Evolutionary conservation across 139 green algal genomes (phyloP).

Genomic region (Chloropicon primus): DNA sequence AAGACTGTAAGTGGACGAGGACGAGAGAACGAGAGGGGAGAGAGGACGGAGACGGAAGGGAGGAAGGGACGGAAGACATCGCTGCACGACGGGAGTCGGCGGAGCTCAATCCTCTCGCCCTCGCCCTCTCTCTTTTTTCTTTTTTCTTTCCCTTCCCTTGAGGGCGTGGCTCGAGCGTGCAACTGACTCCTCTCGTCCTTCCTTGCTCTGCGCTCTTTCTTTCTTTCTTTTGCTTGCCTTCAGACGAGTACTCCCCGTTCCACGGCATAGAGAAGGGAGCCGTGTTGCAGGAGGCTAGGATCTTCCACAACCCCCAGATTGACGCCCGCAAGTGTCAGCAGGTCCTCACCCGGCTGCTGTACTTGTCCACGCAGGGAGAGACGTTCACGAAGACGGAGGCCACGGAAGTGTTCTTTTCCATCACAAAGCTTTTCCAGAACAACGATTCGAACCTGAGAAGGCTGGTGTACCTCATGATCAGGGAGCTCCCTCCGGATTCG

Average conservation of each 20-base stretch:
- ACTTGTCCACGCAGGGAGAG: constrained; percentile 93
- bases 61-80: too few species aligned
- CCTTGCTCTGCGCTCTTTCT: not conserved
- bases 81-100: too few species aligned
- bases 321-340: constrained; percentile 84
- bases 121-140: too few species aligned
- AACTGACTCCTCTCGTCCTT: not conserved
- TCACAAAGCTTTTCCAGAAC: constrained; percentile 97
- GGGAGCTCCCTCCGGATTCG: constrained; percentile 89
- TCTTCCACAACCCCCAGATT: constrained; percentile 90
- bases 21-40: not conserved
- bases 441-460: constrained; percentile 83
- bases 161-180: too few species aligned
- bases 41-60: too few species aligned
- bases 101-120: too few species aligned
- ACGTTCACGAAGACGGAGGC: constrained; percentile 96
- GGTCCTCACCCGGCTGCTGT: constrained; percentile 99
- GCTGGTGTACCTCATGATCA: constrained; percentile 98
- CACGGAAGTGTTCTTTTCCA: constrained; percentile 94
- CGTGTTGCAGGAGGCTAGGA: constrained; percentile 91
- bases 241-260: constrained; percentile 97
- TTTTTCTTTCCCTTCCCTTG: too few species aligned
- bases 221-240: not conserved
- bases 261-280: constrained; percentile 97
- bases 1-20: not conserved